Conservation (phyloP, 179 eudicot genomes). For the Gypsophila paniculata region DNA sequence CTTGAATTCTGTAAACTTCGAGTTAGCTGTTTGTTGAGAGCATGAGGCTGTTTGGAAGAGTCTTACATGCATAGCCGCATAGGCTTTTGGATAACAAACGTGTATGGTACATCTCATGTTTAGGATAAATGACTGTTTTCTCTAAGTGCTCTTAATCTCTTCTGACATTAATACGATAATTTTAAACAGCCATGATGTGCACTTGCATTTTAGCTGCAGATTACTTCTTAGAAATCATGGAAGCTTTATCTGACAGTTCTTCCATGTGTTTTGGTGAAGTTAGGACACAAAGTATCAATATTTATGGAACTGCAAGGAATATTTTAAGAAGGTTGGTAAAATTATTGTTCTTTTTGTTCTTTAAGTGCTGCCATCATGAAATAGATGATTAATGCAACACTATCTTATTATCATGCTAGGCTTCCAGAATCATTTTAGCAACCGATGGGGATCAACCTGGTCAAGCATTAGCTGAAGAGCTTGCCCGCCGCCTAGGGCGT, state of each 20-base stretch:
- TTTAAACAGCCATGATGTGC: neutral
- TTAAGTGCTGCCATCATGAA: neutral
- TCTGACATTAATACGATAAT: neutral
- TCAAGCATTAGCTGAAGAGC: constrained; percentile 96
- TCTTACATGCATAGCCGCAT: neutral
- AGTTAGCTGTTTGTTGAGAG: neutral
- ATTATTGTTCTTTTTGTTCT: neutral
- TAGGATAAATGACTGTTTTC: neutral
- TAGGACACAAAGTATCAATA: constrained; percentile 86
- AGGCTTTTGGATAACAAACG: neutral
- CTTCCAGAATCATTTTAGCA: constrained; percentile 90
- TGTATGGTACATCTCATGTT: neutral
- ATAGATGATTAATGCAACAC: neutral
- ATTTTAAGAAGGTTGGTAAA: constrained; percentile 63
- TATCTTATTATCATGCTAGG: constrained; percentile 39
- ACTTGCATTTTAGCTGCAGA: neutral
- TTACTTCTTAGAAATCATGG: neutral
- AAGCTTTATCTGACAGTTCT: constrained; percentile 26
- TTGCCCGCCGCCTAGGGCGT: constrained; percentile 97
- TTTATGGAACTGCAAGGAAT: constrained; percentile 83
- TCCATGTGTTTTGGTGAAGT: constrained; percentile 39
- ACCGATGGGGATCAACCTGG: constrained; percentile 93
- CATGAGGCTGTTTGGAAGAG: neutral
- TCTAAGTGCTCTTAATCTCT: neutral
- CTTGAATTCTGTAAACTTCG: neutral